A percentile compares a stretch with the other conserved stretches of the same genome.
These are phyloP conservation scores for Mortierella sp. DNA, from an alignment of 371 early-diverging fungal species.

Conservation along the genomic window DNA sequence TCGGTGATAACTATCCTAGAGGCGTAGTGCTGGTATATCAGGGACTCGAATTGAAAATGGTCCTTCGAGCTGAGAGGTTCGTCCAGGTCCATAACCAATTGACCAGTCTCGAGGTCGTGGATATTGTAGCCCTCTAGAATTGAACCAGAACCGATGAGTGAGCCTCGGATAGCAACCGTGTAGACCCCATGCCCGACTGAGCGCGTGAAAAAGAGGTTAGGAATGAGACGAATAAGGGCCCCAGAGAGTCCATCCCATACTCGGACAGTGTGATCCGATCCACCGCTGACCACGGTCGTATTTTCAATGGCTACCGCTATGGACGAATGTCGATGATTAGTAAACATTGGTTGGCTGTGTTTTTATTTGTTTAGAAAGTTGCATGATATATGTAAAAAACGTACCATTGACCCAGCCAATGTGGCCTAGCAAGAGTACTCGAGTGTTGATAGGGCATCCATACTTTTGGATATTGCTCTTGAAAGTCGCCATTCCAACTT, in stretches of 20 bases:
- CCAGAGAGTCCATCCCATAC: conserved; percentile 60
- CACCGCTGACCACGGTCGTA: conserved; percentile 39
- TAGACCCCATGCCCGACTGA: conserved; percentile 36
- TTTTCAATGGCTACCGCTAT: conserved; percentile 43
- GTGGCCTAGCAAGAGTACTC: conserved; percentile 26
- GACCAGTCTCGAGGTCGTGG: conserved; percentile 17
- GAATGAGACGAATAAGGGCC: conserved; percentile 7
- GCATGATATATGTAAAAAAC: not conserved
- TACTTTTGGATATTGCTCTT: not conserved
- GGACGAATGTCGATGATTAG: not conserved
- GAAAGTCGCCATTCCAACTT: not conserved
- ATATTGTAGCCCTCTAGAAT: conserved; percentile 38
- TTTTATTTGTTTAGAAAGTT: not conserved
- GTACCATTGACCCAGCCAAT: conserved; percentile 51
- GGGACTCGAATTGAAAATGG: conserved; percentile 27
- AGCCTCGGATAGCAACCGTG: conserved; percentile 25
- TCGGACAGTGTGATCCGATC: conserved; percentile 60
- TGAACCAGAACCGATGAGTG: conserved; percentile 29
- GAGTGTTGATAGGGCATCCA: conserved; percentile 25
- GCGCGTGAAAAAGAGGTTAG: conserved; percentile 25
- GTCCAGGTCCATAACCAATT: conserved; percentile 29
- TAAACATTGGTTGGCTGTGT: not conserved
- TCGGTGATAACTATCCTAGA: conserved; percentile 28
- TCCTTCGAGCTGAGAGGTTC: conserved; percentile 34
- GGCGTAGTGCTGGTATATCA: conserved; percentile 34